Conservation (phyloP, 345 rosid genomes). For the Eutrema japonicum region DNA sequence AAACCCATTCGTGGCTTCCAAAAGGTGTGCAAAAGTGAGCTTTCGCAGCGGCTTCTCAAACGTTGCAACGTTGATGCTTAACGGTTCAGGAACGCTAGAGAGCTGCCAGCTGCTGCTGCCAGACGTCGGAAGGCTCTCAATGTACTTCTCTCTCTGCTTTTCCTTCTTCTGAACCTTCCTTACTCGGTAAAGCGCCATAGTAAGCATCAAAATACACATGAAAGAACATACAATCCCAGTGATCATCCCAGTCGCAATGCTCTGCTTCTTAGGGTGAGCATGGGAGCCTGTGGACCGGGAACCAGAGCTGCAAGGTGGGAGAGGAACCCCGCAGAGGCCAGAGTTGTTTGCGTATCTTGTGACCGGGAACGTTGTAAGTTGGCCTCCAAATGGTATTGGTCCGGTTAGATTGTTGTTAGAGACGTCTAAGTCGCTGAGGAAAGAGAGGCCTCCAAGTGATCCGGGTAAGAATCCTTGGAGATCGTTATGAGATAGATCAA, state of each 20-base stretch:
- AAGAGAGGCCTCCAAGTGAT: conserved; percentile 59
- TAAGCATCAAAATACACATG: conserved; percentile 67
- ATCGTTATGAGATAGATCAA: conserved; percentile 75
- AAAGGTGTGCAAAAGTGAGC: conserved; percentile 87
- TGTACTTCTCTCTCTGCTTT: conserved; percentile 62
- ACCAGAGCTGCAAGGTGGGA: conserved; percentile 53
- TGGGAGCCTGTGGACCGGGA: conserved; percentile 39
- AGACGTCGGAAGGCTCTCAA: conserved; percentile 67
- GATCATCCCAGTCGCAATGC: conserved; percentile 64
- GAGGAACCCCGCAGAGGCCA: conserved; percentile 88
- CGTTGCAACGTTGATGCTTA: conserved; percentile 79
- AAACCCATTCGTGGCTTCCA: conserved; percentile 91
- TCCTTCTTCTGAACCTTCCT: conserved; percentile 69
- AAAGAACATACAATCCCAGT: conserved; percentile 77
- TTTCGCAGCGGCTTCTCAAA: conserved; percentile 84
- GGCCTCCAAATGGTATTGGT: conserved; percentile 75
- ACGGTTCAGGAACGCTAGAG: conserved; percentile 68
- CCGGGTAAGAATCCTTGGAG: conserved; percentile 72
- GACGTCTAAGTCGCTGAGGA: conserved; percentile 68
- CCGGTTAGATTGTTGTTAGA: conserved; percentile 80
- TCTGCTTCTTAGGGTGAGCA: conserved; percentile 55
- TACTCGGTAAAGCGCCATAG: conserved; percentile 49
- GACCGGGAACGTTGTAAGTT: conserved; percentile 68
- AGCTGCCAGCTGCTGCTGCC: conserved; percentile 73
- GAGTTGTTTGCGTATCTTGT: conserved; percentile 67